Base-by-base conservation (phyloP, 306 rosid species). In the Corylus heterophylla region DNA sequence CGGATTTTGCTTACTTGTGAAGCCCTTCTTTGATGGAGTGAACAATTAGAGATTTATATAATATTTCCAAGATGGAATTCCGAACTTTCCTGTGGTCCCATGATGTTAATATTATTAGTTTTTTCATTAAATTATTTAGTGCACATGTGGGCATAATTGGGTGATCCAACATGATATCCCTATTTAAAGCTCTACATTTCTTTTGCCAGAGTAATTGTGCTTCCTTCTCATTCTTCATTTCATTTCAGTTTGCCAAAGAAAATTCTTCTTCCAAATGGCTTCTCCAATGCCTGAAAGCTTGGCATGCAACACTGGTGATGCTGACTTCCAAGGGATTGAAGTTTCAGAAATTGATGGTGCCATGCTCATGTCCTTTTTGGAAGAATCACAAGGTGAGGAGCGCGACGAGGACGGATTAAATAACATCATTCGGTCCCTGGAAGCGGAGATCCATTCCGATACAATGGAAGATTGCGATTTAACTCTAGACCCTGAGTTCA, bases 301-400 rank as follows among this genome's bases (percentile, higher is more conserved):
- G 58, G 77, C 79, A 14, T 73, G 61, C 64, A 79, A 76, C 50
- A 70, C 72, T 14, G 78, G 71, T 50, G 86, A 84, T 54, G 88
- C 70, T 51, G 79, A 76, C 56, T 69, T 76, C 35, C 64, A 58
- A 11, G 83, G 29, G 45, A 61, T 85, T 76, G 86, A 79, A 67
- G 64, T 71, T 63, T 2, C 79, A 66, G 74, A 83, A 56, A 86
- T 79, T 56, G 81, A 86, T 37, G 80, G 85, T 64, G 80, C 74
- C 71, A 77, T 88, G 80, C 78, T 88, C 20, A 79, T 71, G 88
- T 79, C 89, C 59, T 49, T 88, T 25, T 79, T 86, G 79, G 92
- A 88, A 51, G 91, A 88, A 64, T 59, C 83, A 51, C 82, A 76
- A 20, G 59, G 76, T 50, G 86, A 85, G 42, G 85, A 86, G 64